Percentiles rank a stretch among this genome's conserved stretches.
Conservation (phyloP, 2,329 filamentous ascomycete species). For the Scytalidium sp. region DNA sequence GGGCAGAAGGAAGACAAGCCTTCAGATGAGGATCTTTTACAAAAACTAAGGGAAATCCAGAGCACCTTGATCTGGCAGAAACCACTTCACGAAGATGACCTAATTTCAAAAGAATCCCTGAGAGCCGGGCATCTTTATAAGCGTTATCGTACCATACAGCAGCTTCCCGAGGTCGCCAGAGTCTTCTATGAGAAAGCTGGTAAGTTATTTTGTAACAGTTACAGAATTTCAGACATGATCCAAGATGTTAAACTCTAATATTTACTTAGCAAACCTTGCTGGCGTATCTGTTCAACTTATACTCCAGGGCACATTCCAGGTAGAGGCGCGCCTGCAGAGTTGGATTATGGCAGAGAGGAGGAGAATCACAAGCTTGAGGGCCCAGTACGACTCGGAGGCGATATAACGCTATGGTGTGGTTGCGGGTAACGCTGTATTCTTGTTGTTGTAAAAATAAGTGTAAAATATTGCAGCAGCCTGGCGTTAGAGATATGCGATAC, state of each 20-base stretch:
- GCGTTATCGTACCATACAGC: constrained; percentile 34
- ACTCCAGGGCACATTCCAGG: constrained; percentile 21
- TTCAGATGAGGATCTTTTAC: constrained; percentile 15
- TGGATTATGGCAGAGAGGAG: constrained; percentile 23
- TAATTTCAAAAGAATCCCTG: constrained; percentile 12
- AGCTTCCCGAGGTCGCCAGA: constrained; percentile 39
- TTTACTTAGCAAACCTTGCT: constrained; percentile 18
- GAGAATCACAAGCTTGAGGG: constrained; percentile 1
- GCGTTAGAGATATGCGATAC: too few species aligned
- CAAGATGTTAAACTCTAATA: constrained; percentile 2
- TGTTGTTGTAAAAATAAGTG: too few species aligned
- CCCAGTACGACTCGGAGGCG: not conserved
- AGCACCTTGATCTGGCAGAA: constrained; percentile 20
- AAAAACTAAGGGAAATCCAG: constrained; percentile 22
- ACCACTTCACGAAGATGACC: constrained; percentile 15
- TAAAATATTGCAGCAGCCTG: too few species aligned
- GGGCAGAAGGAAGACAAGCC: constrained; percentile 17
- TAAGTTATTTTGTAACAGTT: constrained; percentile 18
- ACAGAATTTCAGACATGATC: not conserved
- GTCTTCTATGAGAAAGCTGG: constrained; percentile 41
- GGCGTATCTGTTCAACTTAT: constrained; percentile 22
- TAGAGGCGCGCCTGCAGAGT: constrained; percentile 23
- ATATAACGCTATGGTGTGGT: too few species aligned
- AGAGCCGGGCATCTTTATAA: constrained; percentile 32
- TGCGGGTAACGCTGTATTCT: too few species aligned